Percentiles rank a stretch among this genome's conserved stretches.
phyloP scores from a whole-genome alignment of 345 rosid species.

The Brassica carinata region DNA sequence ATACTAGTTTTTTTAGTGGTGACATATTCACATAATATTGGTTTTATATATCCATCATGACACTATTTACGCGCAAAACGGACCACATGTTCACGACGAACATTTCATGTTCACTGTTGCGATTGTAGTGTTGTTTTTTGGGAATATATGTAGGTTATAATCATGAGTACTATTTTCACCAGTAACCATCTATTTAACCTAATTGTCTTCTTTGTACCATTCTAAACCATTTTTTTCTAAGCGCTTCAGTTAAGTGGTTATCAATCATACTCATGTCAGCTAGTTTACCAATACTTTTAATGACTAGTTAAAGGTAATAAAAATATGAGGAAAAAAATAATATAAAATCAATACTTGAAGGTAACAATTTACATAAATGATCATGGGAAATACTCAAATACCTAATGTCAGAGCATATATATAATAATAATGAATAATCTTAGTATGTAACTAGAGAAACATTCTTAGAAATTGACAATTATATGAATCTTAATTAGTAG shows the following conservation, averaged over 20 bases:
- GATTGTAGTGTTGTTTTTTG: conserved; percentile 31
- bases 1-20: conserved; percentile 7
- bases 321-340: neutral
- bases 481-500: conserved; percentile 20
- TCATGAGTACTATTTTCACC: conserved; percentile 35
- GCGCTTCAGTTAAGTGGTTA: neutral
- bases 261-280: neutral
- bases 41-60: conserved; percentile 38
- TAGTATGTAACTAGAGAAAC: conserved; percentile 23
- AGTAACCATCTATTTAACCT: conserved; percentile 11
- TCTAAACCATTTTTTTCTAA: neutral
- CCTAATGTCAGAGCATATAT: neutral
- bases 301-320: neutral
- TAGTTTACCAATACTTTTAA: neutral
- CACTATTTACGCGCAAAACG: conserved; percentile 39
- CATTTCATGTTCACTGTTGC: conserved; percentile 43
- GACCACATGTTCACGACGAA: conserved; percentile 39
- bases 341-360: neutral
- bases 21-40: conserved; percentile 12
- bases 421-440: neutral
- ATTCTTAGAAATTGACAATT: conserved; percentile 27
- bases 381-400: conserved; percentile 16
- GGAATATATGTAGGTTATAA: conserved; percentile 36
- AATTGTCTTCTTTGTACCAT: neutral
- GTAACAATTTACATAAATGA: neutral